A percentile compares a stretch with the other conserved stretches of the same genome.
Evolutionary conservation across 306 rosid genomes (phyloP).

Genomic region (Abrus pulchellus): DNA sequence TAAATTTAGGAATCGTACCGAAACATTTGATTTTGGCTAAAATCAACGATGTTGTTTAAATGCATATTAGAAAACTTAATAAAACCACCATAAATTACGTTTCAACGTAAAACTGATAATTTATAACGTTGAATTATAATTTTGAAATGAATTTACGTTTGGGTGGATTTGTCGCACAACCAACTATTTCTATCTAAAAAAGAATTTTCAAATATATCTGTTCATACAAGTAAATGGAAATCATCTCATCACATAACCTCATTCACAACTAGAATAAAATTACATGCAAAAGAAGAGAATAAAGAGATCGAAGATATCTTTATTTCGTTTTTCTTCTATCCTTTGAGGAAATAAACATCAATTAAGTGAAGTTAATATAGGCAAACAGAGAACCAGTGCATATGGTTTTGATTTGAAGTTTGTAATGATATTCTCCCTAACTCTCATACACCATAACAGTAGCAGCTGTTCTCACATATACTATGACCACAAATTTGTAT

Average conservation of each 20-base stretch:
- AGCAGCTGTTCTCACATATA: conserved; percentile 21
- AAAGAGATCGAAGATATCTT: neutral
- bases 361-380: neutral
- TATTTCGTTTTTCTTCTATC: neutral
- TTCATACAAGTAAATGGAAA: neutral
- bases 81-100: too few species aligned
- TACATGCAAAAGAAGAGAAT: neutral
- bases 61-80: too few species aligned
- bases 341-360: conserved; percentile 6
- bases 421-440: neutral
- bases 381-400: neutral
- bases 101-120: too few species aligned
- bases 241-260: neutral
- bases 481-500: conserved; percentile 5
- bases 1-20: too few species aligned
- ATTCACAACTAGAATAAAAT: neutral
- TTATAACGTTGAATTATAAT: too few species aligned
- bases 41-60: too few species aligned
- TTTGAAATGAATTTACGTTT: too few species aligned
- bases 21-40: too few species aligned
- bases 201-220: neutral
- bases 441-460: neutral
- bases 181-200: neutral
- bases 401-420: neutral
- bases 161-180: too few species aligned